Evolutionary conservation across 331 rosid genomes (phyloP).

Genomic region (Malus hybrid): DNA sequence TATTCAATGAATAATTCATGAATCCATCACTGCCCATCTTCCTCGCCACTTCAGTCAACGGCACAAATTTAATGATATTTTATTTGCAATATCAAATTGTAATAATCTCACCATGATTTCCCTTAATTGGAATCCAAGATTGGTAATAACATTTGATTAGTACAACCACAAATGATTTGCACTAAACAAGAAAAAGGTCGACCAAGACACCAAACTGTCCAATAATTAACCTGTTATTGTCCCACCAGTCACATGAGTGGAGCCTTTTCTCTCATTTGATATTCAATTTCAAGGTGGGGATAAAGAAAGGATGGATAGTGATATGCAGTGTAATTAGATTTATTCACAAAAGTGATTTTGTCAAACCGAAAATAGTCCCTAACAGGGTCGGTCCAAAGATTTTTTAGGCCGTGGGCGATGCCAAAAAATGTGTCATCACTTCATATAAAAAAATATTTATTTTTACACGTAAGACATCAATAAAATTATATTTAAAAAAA

Average conservation of each 20-base stretch:
- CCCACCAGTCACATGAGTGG: slow-evolving; percentile 2
- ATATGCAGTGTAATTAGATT: slow-evolving; percentile 5
- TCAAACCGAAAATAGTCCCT: no score
- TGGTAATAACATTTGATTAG: neutral
- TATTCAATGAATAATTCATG: neutral
- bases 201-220: neutral
- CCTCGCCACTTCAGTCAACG: no score
- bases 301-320: slow-evolving; percentile 13
- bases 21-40: neutral
- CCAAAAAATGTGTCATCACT: no score
- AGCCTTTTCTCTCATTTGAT: neutral
- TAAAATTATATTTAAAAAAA: no score
- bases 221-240: neutral
- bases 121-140: neutral
- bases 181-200: neutral
- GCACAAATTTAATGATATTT: no score
- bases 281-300: slow-evolving; percentile 2
- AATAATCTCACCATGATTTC: neutral
- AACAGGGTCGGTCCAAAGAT: no score
- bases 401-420: no score
- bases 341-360: neutral
- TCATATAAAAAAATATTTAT: no score
- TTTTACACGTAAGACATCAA: no score
- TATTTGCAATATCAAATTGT: no score
- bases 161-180: neutral